A percentile compares a stretch with the other conserved stretches of the same genome.
Evolutionary conservation across 495 filamentous ascomycete species (phyloP).

Genomic region (Podospora fimiseda): DNA sequence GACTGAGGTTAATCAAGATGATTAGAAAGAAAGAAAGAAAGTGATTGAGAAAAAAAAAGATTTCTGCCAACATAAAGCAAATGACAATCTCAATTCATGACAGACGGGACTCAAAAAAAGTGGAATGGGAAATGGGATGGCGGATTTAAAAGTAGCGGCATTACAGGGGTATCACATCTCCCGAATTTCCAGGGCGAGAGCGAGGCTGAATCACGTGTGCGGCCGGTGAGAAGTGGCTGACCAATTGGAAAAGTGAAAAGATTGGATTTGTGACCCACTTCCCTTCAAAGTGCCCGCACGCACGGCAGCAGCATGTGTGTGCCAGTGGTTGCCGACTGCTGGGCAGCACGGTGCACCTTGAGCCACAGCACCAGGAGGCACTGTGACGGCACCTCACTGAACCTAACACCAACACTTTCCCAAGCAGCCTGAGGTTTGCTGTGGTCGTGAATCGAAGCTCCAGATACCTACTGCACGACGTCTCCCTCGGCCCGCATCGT

Average conservation of each 20-base stretch:
- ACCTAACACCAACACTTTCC: slow-evolving; percentile 12
- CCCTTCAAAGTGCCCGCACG: not conserved
- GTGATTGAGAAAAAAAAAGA: not conserved
- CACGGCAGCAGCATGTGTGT: not conserved
- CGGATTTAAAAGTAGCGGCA: not conserved
- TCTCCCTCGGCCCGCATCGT: slow-evolving; percentile 12
- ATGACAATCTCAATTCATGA: not conserved
- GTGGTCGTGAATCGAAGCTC: slow-evolving; percentile 8
- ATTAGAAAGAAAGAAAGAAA: not conserved
- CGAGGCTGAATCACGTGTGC: not conserved
- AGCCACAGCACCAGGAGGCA: no score
- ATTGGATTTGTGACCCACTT: not conserved
- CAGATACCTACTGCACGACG: slow-evolving; percentile 7
- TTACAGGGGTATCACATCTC: not conserved
- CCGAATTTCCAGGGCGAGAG: not conserved
- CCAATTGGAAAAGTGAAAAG: not conserved
- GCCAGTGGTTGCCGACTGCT: not conserved
- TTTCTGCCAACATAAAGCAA: not conserved
- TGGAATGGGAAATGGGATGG: no score
- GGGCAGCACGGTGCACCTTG: slow-evolving; percentile 6
- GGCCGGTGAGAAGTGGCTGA: not conserved
- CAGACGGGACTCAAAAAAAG: not conserved
- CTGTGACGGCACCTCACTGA: no score
- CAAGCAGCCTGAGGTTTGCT: not conserved
- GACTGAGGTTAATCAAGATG: not conserved